Conservation (phyloP, 352 stramenopile genomes). For the Thalassiosira delicatula region DNA sequence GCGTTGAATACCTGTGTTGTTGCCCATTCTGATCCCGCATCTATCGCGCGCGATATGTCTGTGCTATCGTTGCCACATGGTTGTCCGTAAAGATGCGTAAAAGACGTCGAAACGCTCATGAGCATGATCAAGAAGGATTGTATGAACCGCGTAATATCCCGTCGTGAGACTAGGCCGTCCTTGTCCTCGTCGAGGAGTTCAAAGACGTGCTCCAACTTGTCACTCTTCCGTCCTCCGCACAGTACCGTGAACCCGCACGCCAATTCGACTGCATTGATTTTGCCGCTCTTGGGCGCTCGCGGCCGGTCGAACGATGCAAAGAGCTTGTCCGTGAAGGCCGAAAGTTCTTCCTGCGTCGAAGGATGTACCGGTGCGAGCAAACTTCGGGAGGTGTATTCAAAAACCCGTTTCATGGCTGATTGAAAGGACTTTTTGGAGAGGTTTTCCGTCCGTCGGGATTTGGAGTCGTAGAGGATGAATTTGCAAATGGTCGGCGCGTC, state of each 20-base stretch:
- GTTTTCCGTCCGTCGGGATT: constrained; percentile 36
- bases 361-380: constrained; percentile 9
- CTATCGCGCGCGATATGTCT: constrained; percentile 88
- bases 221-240: constrained; percentile 86
- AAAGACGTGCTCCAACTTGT: constrained; percentile 87
- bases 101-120: constrained; percentile 79
- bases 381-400: constrained; percentile 38
- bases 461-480: constrained; percentile 68
- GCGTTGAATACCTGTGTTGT: constrained; percentile 88
- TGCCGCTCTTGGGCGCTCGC: constrained; percentile 34
- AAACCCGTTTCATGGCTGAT: constrained; percentile 66
- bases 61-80: constrained; percentile 82
- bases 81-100: constrained; percentile 69
- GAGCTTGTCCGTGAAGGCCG: constrained; percentile 68
- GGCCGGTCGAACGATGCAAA: constrained; percentile 76
- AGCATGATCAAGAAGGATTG: constrained; percentile 94
- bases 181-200: constrained; percentile 86
- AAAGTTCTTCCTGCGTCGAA: constrained; percentile 64
- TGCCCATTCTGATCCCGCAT: constrained; percentile 82
- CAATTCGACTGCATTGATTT: constrained; percentile 74
- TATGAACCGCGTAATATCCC: constrained; percentile 92
- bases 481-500: constrained; percentile 70
- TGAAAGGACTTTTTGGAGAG: constrained; percentile 76
- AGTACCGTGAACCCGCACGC: constrained; percentile 84
- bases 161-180: constrained; percentile 89